Evolutionary conservation across 306 rosid genomes (phyloP).

Genomic region (Abrus precatorius): DNA sequence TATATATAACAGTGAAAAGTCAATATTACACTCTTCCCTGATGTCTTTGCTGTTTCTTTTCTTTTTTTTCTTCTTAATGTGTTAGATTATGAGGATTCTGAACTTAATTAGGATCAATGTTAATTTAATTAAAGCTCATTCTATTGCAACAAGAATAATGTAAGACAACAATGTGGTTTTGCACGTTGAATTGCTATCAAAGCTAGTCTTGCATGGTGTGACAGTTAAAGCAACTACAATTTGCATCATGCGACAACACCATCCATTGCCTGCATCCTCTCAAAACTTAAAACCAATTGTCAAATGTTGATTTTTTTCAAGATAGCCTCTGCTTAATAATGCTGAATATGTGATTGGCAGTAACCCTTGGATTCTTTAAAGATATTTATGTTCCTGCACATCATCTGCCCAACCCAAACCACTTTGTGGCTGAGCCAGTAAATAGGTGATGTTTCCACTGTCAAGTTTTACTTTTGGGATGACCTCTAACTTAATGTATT

Average conservation of each 20-base stretch:
- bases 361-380: constrained; percentile 86
- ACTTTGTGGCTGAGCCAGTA: constrained; percentile 53
- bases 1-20: too few species aligned
- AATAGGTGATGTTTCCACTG: constrained; percentile 58
- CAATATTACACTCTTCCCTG: too few species aligned
- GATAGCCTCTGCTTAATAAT: constrained; percentile 27
- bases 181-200: constrained; percentile 22
- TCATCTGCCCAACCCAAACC: constrained; percentile 66
- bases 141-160: not conserved
- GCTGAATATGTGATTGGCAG: constrained; percentile 60
- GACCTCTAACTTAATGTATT: not conserved
- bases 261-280: constrained; percentile 30
- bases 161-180: not conserved
- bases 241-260: constrained; percentile 15
- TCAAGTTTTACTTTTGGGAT: constrained; percentile 20
- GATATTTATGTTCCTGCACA: constrained; percentile 74
- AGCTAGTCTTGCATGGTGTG: not conserved
- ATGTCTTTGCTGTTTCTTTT: too few species aligned
- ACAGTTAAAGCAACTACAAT: not conserved
- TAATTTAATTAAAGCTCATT: too few species aligned
- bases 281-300: constrained; percentile 30
- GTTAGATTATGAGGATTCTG: too few species aligned
- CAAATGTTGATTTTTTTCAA: not conserved
- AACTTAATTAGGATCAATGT: too few species aligned
- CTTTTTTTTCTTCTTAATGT: too few species aligned